These are phyloP conservation scores for Aphanomyces stellatus DNA, from an alignment of 352 stramenopile species.

Conservation along the genomic window DNA sequence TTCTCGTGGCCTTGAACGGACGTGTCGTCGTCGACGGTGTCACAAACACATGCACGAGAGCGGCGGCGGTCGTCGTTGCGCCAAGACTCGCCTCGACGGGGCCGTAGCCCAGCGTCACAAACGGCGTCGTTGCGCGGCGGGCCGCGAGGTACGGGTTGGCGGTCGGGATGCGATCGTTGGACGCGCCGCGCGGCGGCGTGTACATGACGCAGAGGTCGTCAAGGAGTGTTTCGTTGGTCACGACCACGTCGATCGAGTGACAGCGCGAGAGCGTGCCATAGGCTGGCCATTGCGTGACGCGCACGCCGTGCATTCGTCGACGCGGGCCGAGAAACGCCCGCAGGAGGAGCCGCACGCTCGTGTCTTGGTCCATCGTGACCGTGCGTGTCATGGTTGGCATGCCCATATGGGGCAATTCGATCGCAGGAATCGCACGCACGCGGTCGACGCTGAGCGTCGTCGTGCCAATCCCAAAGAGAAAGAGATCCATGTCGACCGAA, in stretches of 20 bases:
- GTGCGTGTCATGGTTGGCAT: background rate
- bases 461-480: conserved; percentile 9
- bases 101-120: background rate
- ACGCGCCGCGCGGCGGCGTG: background rate
- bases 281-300: background rate
- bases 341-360: background rate
- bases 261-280: background rate
- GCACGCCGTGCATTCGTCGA: background rate
- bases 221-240: background rate
- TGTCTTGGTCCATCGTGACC: background rate
- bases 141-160: background rate
- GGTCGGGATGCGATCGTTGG: background rate
- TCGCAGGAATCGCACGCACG: background rate
- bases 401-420: background rate
- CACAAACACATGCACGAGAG: background rate
- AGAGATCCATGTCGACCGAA: conserved; percentile 8
- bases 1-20: background rate
- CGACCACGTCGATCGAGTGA: background rate
- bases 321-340: background rate
- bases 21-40: background rate
- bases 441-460: background rate
- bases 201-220: background rate
- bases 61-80: too few species aligned
- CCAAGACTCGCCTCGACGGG: background rate
- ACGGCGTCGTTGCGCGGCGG: background rate